These are phyloP conservation scores for Colletotrichum chlorophyti DNA, from an alignment of 2,329 filamentous ascomycete genomes.

Conservation along the genomic window DNA sequence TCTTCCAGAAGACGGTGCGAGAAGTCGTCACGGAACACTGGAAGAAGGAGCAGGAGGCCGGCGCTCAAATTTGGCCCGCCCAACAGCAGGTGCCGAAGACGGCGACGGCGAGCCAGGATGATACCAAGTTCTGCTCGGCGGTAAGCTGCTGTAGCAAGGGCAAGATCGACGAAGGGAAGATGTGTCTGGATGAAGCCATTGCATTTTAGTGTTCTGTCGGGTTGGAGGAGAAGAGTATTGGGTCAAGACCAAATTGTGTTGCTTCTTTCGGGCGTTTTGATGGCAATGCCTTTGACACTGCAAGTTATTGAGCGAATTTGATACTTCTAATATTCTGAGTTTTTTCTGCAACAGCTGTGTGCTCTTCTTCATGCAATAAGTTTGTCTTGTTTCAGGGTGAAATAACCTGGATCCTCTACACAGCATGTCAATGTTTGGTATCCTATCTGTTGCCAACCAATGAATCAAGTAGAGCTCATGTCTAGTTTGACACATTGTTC, in stretches of 20 bases:
- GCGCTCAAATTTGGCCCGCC: constrained; percentile 60
- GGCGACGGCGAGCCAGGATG: constrained; percentile 34
- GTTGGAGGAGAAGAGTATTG: background rate
- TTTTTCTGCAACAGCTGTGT: too few relatives aligned
- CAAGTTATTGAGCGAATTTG: too few relatives aligned
- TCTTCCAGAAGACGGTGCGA: constrained; percentile 60
- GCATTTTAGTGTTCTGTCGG: constrained; percentile 29
- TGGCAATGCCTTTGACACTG: too few relatives aligned
- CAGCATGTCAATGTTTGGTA: too few relatives aligned
- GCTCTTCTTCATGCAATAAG: too few relatives aligned
- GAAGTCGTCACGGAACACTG: constrained; percentile 55
- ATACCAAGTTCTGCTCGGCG: constrained; percentile 41
- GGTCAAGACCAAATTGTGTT: background rate
- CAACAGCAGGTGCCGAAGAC: constrained; percentile 41
- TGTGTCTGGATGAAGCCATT: constrained; percentile 31
- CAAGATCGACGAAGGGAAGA: constrained; percentile 23
- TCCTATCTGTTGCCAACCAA: too few relatives aligned
- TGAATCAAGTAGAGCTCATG: too few relatives aligned
- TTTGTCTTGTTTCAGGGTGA: too few relatives aligned
- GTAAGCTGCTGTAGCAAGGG: constrained; percentile 40
- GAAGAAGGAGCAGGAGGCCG: constrained; percentile 50
- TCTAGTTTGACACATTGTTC: too few relatives aligned
- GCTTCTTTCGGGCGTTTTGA: background rate
- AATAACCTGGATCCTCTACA: too few relatives aligned
- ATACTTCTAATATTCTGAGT: too few relatives aligned